phyloP scores from a whole-genome alignment of 129 eudicot species.

The Scalesia atractyloides region DNA sequence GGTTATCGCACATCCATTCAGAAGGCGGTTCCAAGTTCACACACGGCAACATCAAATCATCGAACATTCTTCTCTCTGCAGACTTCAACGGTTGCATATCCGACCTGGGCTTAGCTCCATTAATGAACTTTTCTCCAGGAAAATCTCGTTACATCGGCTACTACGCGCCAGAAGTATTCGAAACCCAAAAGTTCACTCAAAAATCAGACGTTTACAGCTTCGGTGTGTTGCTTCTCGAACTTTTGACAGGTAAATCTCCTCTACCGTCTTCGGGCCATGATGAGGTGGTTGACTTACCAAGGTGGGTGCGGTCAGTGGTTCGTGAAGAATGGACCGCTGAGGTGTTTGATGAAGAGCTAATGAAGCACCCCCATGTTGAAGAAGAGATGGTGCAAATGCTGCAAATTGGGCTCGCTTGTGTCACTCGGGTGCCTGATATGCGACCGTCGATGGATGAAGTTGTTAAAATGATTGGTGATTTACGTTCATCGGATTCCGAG shows the following conservation, averaged over 20 bases:
- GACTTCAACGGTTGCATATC: conserved; percentile 62
- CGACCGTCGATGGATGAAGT: conserved; percentile 84
- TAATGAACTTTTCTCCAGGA: conserved; percentile 43
- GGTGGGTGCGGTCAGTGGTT: conserved; percentile 95
- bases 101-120: conserved; percentile 70
- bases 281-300: conserved; percentile 73
- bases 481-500: conserved; percentile 57
- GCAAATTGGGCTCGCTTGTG: conserved; percentile 83
- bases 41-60: conserved; percentile 93
- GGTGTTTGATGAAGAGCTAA: conserved; percentile 80
- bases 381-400: conserved; percentile 98
- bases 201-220: conserved; percentile 93
- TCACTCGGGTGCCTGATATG: conserved; percentile 52
- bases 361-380: conserved; percentile 63
- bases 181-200: conserved; percentile 62
- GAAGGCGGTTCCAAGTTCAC: conserved; percentile 59
- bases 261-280: conserved; percentile 47
- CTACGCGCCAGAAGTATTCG: conserved; percentile 80
- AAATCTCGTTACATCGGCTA: conserved; percentile 64
- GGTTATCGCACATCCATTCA: conserved; percentile 69
- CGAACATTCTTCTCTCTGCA: conserved; percentile 66
- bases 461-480: conserved; percentile 70
- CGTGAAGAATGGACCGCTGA: conserved; percentile 98
- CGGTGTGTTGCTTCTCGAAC: conserved; percentile 80
- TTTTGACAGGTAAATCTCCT: conserved; percentile 83